Evolutionary conservation across 352 stramenopile genomes (phyloP).

Genomic region (Globisporangium solare): DNA sequence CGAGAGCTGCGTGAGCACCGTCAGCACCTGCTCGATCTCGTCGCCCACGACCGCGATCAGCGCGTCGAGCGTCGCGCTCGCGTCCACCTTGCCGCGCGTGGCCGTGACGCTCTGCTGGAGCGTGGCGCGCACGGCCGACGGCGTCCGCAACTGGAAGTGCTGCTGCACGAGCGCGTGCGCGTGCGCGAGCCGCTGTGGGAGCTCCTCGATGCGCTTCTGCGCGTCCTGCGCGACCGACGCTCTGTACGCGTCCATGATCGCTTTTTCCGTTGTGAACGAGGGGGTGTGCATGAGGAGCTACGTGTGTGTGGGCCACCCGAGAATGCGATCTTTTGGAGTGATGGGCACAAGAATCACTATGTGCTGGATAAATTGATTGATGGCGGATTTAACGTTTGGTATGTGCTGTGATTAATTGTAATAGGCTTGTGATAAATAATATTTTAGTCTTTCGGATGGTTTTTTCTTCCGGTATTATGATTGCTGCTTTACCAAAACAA

Average conservation of each 20-base stretch:
- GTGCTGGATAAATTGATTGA: slow-evolving; percentile 4
- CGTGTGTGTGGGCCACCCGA: not conserved
- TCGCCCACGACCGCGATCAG: slow-evolving; percentile 42
- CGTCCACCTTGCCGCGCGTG: slow-evolving; percentile 25
- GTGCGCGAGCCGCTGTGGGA: slow-evolving; percentile 38
- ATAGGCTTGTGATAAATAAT: too few relatives aligned
- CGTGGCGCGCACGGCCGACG: slow-evolving; percentile 32
- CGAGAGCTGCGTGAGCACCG: slow-evolving; percentile 45
- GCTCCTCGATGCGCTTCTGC: slow-evolving; percentile 36
- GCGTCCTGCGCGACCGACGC: slow-evolving; percentile 30
- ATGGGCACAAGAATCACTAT: not conserved
- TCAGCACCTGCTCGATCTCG: slow-evolving; percentile 48
- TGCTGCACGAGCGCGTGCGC: slow-evolving; percentile 45
- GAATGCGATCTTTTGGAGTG: slow-evolving; percentile 4
- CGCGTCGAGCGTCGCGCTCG: slow-evolving; percentile 36
- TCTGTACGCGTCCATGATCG: slow-evolving; percentile 69
- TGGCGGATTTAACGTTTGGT: not conserved
- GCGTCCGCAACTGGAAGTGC: slow-evolving; percentile 35
- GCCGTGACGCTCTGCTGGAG: slow-evolving; percentile 30
- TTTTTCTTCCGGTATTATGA: too few relatives aligned
- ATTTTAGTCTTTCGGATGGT: too few relatives aligned
- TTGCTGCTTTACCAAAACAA: too few relatives aligned
- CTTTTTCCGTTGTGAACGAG: too few relatives aligned
- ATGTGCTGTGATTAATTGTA: too few relatives aligned
- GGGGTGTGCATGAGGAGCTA: too few relatives aligned